phyloP scores from a whole-genome alignment of 2,329 filamentous ascomycete genomes.

The Penicillium palitans region DNA sequence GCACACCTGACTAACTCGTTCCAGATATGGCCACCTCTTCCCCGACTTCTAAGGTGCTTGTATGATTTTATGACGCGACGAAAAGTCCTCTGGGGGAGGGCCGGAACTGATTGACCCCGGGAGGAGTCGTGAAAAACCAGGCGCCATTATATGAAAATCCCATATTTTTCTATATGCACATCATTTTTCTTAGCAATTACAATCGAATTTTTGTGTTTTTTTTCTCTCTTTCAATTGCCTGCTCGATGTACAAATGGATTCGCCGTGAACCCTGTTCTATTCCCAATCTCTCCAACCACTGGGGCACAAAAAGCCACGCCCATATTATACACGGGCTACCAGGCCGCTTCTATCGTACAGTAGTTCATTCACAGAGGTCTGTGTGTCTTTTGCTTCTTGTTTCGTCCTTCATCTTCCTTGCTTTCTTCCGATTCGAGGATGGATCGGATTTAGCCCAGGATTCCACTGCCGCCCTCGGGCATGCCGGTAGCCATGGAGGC shows the following conservation, averaged over 20 bases:
- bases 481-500: conserved; percentile 18
- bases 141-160: conserved; percentile 19
- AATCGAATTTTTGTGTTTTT: conserved; percentile 21
- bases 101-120: conserved; percentile 23
- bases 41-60: conserved; percentile 63
- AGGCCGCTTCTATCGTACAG: conserved; percentile 24
- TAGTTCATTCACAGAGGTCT: conserved; percentile 19
- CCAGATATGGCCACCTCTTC: conserved; percentile 72
- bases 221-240: conserved; percentile 13
- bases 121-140: conserved; percentile 21
- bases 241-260: conserved; percentile 20
- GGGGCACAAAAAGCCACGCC: conserved; percentile 15
- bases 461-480: conserved; percentile 12
- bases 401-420: conserved; percentile 5
- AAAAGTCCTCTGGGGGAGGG: conserved; percentile 24
- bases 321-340: conserved; percentile 29
- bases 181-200: conserved; percentile 26
- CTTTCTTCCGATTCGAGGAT: background rate
- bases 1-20: background rate
- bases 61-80: conserved; percentile 37
- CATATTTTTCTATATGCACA: conserved; percentile 15
- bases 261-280: conserved; percentile 7
- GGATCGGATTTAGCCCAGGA: conserved; percentile 6
- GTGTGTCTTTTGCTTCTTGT: conserved; percentile 11
- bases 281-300: conserved; percentile 14